These are phyloP conservation scores for Kuraishia hungarica DNA, from an alignment of 805 yeast species.

Conservation along the genomic window DNA sequence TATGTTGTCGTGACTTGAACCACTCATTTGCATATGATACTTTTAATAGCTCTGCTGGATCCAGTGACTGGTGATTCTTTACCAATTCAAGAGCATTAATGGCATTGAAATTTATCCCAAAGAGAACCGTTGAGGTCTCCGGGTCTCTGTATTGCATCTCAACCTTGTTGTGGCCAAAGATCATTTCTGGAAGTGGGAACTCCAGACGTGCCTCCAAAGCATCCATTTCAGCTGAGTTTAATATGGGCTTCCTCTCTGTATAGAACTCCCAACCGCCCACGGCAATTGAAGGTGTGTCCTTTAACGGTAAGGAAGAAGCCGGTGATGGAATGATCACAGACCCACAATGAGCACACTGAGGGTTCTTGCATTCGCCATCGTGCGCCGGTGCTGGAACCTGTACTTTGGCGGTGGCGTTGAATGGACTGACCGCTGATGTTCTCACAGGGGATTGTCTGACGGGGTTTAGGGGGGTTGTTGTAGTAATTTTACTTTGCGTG, in stretches of 20 bases:
- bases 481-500: neutral
- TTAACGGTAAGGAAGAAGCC: conserved; percentile 50
- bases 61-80: conserved; percentile 32
- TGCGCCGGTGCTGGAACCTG: conserved; percentile 4
- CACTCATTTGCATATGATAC: conserved; percentile 88
- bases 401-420: conserved; percentile 4
- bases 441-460: neutral
- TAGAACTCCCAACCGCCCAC: conserved; percentile 70
- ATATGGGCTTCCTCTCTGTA: conserved; percentile 68
- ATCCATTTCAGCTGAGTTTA: conserved; percentile 69
- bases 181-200: conserved; percentile 95
- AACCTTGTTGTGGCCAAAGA: conserved; percentile 78
- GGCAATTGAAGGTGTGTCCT: conserved; percentile 61
- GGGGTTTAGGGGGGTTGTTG: neutral
- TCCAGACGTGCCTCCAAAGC: conserved; percentile 49
- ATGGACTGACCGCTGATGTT: neutral
- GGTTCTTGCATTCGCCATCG: conserved; percentile 13
- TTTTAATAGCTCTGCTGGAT: conserved; percentile 35
- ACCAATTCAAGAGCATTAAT: conserved; percentile 65
- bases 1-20: conserved; percentile 34
- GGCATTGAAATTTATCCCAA: conserved; percentile 59
- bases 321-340: conserved; percentile 75
- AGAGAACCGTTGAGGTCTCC: conserved; percentile 6
- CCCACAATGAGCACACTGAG: conserved; percentile 55
- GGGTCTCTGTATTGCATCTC: conserved; percentile 36